Base-by-base conservation (phyloP, 495 filamentous ascomycete species). In the Penicillium flavigenum region DNA sequence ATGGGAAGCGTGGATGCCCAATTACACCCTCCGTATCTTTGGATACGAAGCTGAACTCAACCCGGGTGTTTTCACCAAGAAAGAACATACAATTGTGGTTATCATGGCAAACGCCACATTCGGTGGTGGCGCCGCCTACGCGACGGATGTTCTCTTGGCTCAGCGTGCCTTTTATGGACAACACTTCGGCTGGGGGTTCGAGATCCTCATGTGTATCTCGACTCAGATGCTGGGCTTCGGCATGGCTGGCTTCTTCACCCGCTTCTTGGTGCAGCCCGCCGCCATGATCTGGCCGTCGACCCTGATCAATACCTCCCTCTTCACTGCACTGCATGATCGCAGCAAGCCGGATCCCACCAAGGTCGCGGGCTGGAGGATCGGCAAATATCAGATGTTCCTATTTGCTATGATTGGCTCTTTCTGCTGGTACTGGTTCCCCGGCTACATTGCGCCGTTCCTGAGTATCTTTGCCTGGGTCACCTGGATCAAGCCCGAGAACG, bases 251-350 rank as follows among this genome's bases (percentile, higher is more conserved):
- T 83, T 90, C 55, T 83, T 84, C 51, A 78, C 83, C 48, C 77
- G 81, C 17, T 87, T 85, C 60, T 68, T 90, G 42, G 86, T 90
- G 38, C 20, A 56, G 20, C 69, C 66, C 5, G 85, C 86, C 3
- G 81, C 87, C 9, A 89, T 90, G 86, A 89, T 91, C 58, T 91
- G 87, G 86, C 88, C 88, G 1, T 76, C 75, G 2, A 87, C 78
- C 46, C 73, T 91, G 19, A 83, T 87, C 59, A 82, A 81, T 19
- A 78, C 84, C 0, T 76, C 86, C 5, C 71, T 91, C 9, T 87
- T 91, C 74, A 82, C 83, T 47, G 86, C 86, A 16, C 84, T 90
- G 64, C 87, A 91, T 58, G 87, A 90, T 58, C 80, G 82, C 60
- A 76, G 76, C 10, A 73, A 69, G 46, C 77, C 84, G 2, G 82